A percentile compares a stretch with the other conserved stretches of the same genome.
These are phyloP conservation scores for Wallacemonas rigidus DNA, from an alignment of 208 protist species.

Conservation along the genomic window DNA sequence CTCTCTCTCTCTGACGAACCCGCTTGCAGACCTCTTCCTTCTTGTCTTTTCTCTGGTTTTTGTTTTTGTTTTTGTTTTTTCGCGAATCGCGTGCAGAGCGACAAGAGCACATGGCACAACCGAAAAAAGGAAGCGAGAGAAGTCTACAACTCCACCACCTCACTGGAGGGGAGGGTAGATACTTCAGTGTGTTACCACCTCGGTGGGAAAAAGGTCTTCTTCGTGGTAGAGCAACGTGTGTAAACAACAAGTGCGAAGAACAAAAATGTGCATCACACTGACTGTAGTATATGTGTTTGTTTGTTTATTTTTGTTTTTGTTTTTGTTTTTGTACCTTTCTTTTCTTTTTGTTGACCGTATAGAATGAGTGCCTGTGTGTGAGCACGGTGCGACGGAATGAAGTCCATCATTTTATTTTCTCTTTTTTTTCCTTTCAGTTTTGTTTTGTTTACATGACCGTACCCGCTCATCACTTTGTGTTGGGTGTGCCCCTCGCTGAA, in stretches of 20 bases:
- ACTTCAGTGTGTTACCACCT: too few relatives aligned
- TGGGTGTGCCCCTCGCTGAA: not conserved
- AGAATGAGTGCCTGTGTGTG: not conserved
- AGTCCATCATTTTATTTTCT: not conserved
- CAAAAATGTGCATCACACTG: not conserved
- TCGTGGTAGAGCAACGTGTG: too few relatives aligned
- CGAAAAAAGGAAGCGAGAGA: too few relatives aligned
- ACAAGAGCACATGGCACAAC: too few relatives aligned
- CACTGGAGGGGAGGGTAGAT: too few relatives aligned
- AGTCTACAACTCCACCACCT: too few relatives aligned
- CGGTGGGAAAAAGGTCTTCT: too few relatives aligned
- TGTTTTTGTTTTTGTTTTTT: slow-evolving; percentile 15
- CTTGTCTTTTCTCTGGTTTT: slow-evolving; percentile 18
- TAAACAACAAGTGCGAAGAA: not conserved
- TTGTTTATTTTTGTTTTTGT: slow-evolving; percentile 16
- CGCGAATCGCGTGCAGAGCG: not conserved
- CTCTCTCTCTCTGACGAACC: not conserved
- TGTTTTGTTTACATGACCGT: too few relatives aligned
- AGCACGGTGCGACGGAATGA: not conserved
- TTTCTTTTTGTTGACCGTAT: not conserved
- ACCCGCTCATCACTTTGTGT: not conserved
- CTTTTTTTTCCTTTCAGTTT: not conserved
- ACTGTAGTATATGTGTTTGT: slow-evolving; percentile 9
- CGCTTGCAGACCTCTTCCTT: slow-evolving; percentile 7
- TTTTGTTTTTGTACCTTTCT: not conserved